A percentile compares a stretch with the other conserved stretches of the same genome.
These are phyloP conservation scores for Picea glauca DNA, from an alignment of 75 land plant species.

Conservation along the genomic window DNA sequence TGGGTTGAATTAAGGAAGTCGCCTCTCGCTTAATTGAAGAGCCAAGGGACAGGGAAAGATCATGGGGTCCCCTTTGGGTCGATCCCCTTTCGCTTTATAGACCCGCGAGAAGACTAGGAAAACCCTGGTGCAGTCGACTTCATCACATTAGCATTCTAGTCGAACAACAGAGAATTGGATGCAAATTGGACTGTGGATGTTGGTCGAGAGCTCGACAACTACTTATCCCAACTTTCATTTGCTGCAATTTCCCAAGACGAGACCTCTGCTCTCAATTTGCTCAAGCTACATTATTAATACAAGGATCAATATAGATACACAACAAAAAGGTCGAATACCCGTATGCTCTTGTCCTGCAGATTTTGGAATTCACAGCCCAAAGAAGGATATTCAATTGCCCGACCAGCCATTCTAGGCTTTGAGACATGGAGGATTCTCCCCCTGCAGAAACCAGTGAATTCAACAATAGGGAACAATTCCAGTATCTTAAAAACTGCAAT, in stretches of 20 bases:
- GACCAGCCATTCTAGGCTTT: too few species aligned
- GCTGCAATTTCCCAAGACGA: constrained; percentile 36
- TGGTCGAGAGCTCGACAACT: constrained; percentile 69
- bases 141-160: constrained; percentile 15
- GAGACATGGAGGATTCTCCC: too few species aligned
- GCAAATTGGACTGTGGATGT: constrained; percentile 91
- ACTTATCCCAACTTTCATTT: constrained; percentile 69
- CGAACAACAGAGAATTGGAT: constrained; percentile 54
- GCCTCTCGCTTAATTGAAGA: too few species aligned
- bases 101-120: too few species aligned
- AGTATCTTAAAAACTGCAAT: too few species aligned
- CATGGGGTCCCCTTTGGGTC: too few species aligned
- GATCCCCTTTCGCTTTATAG: too few species aligned
- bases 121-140: too few species aligned
- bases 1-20: too few species aligned
- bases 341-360: constrained; percentile 26
- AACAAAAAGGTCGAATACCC: constrained; percentile 86
- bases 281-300: constrained; percentile 92
- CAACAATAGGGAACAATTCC: too few species aligned
- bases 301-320: constrained; percentile 88
- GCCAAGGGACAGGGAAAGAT: too few species aligned
- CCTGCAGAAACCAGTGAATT: too few species aligned
- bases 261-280: constrained; percentile 69
- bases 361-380: constrained; percentile 72
- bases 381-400: constrained; percentile 31